Conservation (phyloP, 1,284 basidiomycete genomes). For the Pseudozyma hubeiensis region DNA sequence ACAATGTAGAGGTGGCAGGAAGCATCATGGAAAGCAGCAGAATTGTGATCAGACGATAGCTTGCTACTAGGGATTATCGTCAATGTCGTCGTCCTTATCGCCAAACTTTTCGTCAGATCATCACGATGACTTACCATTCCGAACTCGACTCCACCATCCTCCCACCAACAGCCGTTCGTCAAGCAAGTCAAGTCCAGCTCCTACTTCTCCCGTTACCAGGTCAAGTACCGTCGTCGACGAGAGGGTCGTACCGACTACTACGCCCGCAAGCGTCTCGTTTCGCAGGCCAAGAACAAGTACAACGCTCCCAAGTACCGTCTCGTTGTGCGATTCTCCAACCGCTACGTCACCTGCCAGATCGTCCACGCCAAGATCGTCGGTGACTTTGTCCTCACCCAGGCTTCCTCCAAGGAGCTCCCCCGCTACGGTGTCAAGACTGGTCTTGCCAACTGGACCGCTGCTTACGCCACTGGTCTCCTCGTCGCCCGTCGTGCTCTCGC, state of each 20-base stretch:
- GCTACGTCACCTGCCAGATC: slow-evolving; percentile 74
- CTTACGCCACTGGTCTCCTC: slow-evolving; percentile 97
- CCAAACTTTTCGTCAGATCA: too few species aligned
- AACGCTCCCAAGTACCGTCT: slow-evolving; percentile 98
- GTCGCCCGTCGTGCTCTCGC: slow-evolving; percentile 92
- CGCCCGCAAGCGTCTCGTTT: slow-evolving; percentile 92
- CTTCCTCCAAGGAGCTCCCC: slow-evolving; percentile 85
- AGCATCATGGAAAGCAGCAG: too few species aligned
- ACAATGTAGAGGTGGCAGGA: too few species aligned
- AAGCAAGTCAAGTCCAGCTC: slow-evolving; percentile 75
- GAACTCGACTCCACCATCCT: too few species aligned
- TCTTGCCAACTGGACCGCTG: slow-evolving; percentile 98
- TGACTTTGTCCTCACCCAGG: slow-evolving; percentile 85
- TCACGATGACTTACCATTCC: not conserved
- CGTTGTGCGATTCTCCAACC: slow-evolving; percentile 84
- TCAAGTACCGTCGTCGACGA: slow-evolving; percentile 75
- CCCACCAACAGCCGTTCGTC: slow-evolving; percentile 71
- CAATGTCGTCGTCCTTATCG: not conserved
- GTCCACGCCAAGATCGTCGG: slow-evolving; percentile 97
- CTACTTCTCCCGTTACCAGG: slow-evolving; percentile 91
- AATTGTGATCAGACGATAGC: too few species aligned
- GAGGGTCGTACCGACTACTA: slow-evolving; percentile 99
- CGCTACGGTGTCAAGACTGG: slow-evolving; percentile 98
- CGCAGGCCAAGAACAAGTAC: slow-evolving; percentile 99
- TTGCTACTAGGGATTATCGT: not conserved